phyloP scores from a whole-genome alignment of 2,329 filamentous ascomycete genomes.

The Colletotrichum caudatum region DNA sequence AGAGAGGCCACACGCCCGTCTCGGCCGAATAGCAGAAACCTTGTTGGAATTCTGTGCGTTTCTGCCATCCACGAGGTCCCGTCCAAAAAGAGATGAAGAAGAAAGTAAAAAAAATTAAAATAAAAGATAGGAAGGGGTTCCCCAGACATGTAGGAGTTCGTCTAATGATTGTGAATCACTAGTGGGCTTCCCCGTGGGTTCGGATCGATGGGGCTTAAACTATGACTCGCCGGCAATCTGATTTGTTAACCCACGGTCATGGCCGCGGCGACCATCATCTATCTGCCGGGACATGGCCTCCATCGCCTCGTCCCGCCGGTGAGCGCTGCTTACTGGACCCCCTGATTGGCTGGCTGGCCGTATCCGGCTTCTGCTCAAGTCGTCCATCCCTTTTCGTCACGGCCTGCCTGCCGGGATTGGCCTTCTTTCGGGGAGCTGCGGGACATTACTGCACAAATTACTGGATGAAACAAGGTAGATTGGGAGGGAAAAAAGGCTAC shows the following conservation, averaged over 20 bases:
- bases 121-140: neutral
- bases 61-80: no score
- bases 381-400: neutral
- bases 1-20: neutral
- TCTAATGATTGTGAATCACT: neutral
- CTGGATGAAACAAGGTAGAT: neutral
- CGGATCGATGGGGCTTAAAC: neutral
- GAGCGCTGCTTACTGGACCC: neutral
- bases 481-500: neutral
- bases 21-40: neutral
- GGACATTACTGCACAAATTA: neutral
- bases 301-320: neutral
- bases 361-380: neutral
- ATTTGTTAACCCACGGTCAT: neutral
- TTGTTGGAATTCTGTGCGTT: neutral
- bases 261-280: neutral
- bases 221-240: neutral
- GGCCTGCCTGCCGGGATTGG: neutral
- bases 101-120: neutral
- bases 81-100: no score
- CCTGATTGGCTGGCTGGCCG: neutral
- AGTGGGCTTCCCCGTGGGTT: constrained; percentile 5
- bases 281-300: neutral
- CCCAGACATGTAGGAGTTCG: constrained; percentile 3
- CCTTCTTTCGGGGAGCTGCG: neutral